A percentile compares a stretch with the other conserved stretches of the same genome.
These are phyloP conservation scores for Ascochyta clinopodiicola DNA, from an alignment of 2,329 filamentous ascomycete genomes.

Conservation along the genomic window DNA sequence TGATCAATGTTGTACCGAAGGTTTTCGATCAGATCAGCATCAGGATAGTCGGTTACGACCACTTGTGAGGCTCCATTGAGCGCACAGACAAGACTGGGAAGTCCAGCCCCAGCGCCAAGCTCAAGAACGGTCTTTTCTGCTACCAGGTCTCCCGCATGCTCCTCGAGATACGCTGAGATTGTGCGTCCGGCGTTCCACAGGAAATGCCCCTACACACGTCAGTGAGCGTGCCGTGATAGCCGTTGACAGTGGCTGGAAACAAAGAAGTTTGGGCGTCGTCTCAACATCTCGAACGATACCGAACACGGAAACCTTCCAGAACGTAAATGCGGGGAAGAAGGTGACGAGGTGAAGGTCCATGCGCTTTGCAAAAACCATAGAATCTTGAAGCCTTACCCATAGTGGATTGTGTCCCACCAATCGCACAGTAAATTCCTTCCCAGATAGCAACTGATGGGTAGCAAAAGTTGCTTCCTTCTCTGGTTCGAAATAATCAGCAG, in stretches of 20 bases:
- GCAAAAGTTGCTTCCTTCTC: conserved; percentile 77
- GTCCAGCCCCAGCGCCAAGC: conserved; percentile 84
- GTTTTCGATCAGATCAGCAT: conserved; percentile 80
- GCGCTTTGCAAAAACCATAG: background rate
- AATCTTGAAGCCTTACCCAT: conserved; percentile 64
- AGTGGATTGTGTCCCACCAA: conserved; percentile 87
- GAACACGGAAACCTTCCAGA: conserved; percentile 1
- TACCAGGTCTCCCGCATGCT: conserved; percentile 67
- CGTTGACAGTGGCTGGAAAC: background rate
- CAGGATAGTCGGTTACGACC: conserved; percentile 89
- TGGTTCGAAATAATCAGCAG: conserved; percentile 78
- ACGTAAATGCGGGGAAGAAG: background rate
- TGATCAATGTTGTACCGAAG: conserved; percentile 76
- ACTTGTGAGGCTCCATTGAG: conserved; percentile 70
- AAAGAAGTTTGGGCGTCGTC: background rate
- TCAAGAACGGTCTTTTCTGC: conserved; percentile 76
- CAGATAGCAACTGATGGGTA: conserved; percentile 72
- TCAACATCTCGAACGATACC: background rate
- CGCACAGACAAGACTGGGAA: conserved; percentile 80
- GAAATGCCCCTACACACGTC: conserved; percentile 68
- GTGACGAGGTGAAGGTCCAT: conserved; percentile 2
- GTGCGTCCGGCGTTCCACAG: conserved; percentile 90
- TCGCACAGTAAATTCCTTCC: conserved; percentile 70
- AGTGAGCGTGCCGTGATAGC: conserved; percentile 18
- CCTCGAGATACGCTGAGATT: conserved; percentile 79